Base-by-base conservation (phyloP, 176 grass and related monocot species). In the Eremochloa ophiuroides region DNA sequence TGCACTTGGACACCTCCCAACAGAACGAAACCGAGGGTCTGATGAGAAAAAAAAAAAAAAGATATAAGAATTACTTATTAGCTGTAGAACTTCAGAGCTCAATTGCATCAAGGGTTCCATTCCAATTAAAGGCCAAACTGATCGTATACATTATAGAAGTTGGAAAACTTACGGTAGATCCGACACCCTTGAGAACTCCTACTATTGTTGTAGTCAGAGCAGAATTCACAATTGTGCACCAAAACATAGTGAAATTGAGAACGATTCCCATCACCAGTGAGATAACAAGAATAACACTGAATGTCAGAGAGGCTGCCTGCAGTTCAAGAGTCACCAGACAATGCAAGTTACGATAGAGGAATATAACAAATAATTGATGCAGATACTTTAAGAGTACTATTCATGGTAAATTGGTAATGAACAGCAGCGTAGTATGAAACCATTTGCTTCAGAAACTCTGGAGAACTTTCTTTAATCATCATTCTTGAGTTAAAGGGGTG, bases 171-270 rank as follows among this genome's bases (percentile, higher is more conserved):
- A 98, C 95, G 7, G 95, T 95, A 22, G 95, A 98, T 0, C 86
- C 95, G 0, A 98, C 95, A 7, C 95, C 95, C 84, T 98, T 98
- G 23, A 98, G 95, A 79, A 98, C 95, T 59, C 95, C 95, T 25
- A 98, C 92, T 80, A 98, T 95, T 63, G 95, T 98, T 30, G 95
- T 98, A 12, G 95, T 98, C 34, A 98, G 85, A 48, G 95, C 95
- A 50, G 95, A 98, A 80, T 98, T 98, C 41, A 98, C 92, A 10
- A 98, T 89, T 2, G 95, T 98, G 88, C 95, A 98, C 88, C 87
- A 92, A 40, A 98, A 98, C 95, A 98, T 98, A 30, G 95, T 98
- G 75, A 74, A 98, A 75, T 98, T 98, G 13, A 98, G 88, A 66
- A 86, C 61, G 27, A 98, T 95, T 30, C 92, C 92, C 95, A 98